These are phyloP conservation scores for Coleophoma cylindrospora DNA, from an alignment of 2,329 filamentous ascomycete species.

Conservation along the genomic window DNA sequence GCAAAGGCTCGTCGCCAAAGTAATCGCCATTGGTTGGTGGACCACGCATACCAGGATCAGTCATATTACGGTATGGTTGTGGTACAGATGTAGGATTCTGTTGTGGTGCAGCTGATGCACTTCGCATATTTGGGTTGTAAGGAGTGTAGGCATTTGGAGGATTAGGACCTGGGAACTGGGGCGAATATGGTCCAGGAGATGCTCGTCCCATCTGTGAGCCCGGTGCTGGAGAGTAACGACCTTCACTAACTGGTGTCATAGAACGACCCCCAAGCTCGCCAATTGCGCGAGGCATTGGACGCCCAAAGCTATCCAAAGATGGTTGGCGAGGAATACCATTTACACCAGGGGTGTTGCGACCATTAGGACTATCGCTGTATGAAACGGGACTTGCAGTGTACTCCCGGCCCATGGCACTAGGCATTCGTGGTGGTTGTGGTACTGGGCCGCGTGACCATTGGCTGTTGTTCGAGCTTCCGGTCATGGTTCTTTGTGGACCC, in stretches of 20 bases:
- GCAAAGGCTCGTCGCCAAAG: slow-evolving; percentile 7
- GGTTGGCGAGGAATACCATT: slow-evolving; percentile 4
- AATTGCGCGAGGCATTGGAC: slow-evolving; percentile 17
- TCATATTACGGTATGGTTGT: slow-evolving; percentile 18
- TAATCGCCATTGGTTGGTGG: slow-evolving; percentile 8
- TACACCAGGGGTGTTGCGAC: background rate
- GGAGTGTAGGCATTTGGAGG: slow-evolving; percentile 11
- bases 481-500: slow-evolving; percentile 21
- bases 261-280: slow-evolving; percentile 14
- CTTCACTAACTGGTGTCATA: slow-evolving; percentile 16
- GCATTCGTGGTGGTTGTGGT: slow-evolving; percentile 18
- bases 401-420: slow-evolving; percentile 19
- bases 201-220: background rate
- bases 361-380: slow-evolving; percentile 13
- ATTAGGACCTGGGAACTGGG: background rate
- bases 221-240: background rate
- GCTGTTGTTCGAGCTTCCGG: slow-evolving; percentile 16
- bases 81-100: slow-evolving; percentile 7
- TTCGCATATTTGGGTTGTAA: slow-evolving; percentile 15
- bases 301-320: slow-evolving; percentile 16
- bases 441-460: slow-evolving; percentile 16
- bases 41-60: slow-evolving; percentile 15
- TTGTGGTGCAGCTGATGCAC: slow-evolving; percentile 10
- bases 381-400: slow-evolving; percentile 23
- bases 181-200: background rate